phyloP scores from a whole-genome alignment of 73 alveolate species.

The Paramecium tetraurelia region DNA sequence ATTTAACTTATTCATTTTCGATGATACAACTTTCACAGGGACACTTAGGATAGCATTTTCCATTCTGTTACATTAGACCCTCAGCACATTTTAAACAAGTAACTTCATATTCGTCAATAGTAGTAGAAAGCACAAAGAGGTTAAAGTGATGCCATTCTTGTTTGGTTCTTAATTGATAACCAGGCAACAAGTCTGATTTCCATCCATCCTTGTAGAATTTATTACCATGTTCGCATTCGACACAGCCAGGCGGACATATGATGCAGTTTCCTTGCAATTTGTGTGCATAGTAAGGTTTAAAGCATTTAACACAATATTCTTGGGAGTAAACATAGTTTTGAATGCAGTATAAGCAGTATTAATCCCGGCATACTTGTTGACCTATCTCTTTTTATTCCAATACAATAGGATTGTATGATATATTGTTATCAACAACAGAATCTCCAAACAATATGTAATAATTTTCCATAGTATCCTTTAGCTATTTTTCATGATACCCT shows the following conservation, averaged over 20 bases:
- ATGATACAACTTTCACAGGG: neutral
- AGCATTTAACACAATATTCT: neutral
- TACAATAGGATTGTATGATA: neutral
- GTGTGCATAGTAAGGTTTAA: neutral
- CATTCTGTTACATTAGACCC: neutral
- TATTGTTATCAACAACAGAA: neutral
- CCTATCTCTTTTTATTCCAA: neutral
- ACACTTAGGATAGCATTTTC: neutral
- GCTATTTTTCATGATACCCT: neutral
- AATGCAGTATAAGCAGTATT: neutral
- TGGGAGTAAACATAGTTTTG: neutral
- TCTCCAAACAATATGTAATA: neutral
- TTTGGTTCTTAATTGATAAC: neutral
- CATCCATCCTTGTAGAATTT: neutral
- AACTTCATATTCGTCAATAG: neutral
- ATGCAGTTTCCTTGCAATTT: neutral
- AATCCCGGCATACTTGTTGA: neutral
- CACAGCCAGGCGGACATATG: neutral
- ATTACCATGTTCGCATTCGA: neutral
- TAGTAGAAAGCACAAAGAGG: neutral
- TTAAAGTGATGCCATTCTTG: neutral
- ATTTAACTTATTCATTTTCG: neutral
- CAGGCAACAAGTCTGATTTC: neutral
- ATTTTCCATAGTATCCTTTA: neutral
- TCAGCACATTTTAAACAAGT: neutral